These are phyloP conservation scores for Cochliopodium minus DNA, from an alignment of 208 protist genomes.

Conservation along the genomic window DNA sequence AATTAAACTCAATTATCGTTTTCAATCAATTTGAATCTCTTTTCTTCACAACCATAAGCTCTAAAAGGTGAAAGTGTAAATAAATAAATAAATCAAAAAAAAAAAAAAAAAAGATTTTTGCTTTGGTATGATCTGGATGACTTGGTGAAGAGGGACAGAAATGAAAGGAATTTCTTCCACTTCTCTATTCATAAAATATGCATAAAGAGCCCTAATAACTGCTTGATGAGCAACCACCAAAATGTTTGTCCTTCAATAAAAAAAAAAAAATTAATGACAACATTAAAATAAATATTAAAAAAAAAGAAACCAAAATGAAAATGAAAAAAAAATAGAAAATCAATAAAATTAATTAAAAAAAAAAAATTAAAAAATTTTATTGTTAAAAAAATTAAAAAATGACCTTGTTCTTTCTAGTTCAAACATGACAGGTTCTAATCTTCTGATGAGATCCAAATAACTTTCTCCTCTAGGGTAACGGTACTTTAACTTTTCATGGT, in stretches of 20 bases:
- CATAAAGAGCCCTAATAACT: background rate
- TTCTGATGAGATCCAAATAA: slow-evolving; percentile 1
- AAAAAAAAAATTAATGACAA: background rate
- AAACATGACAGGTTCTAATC: background rate
- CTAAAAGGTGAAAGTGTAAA: too few species aligned
- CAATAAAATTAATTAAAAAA: too few species aligned
- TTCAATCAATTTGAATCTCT: background rate
- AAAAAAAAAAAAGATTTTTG: too few species aligned
- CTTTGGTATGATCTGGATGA: slow-evolving; percentile 1
- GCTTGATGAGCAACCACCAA: background rate
- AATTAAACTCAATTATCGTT: too few species aligned
- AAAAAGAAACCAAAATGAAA: background rate
- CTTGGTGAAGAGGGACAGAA: background rate
- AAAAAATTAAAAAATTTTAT: too few species aligned
- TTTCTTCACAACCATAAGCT: slow-evolving; percentile 1
- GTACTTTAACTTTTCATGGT: background rate
- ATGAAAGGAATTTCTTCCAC: background rate
- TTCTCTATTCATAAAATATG: background rate
- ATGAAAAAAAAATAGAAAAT: too few species aligned
- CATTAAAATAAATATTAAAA: background rate
- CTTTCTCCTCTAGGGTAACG: background rate
- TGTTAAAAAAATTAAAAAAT: too few species aligned
- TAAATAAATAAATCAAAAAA: too few species aligned
- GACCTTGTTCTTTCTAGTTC: background rate
- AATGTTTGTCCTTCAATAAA: background rate